A percentile compares a stretch with the other conserved stretches of the same genome.
Evolutionary conservation across 805 yeast species (phyloP).

Genomic region (Myxozyma geophila): DNA sequence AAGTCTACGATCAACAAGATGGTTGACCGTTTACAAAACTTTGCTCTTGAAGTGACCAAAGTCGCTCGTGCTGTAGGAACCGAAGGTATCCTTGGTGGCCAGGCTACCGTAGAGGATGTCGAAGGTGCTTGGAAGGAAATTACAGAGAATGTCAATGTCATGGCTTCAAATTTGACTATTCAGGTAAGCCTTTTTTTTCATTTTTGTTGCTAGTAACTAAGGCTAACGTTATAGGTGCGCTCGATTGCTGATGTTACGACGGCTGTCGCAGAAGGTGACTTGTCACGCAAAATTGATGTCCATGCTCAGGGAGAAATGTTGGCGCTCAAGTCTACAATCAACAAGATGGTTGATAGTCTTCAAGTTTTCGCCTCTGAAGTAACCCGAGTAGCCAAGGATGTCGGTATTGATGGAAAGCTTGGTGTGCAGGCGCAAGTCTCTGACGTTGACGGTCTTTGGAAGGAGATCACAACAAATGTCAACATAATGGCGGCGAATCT

Average conservation of each 20-base stretch:
- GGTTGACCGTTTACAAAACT: conserved; percentile 82
- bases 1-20: conserved; percentile 85
- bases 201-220: not conserved
- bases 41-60: conserved; percentile 83
- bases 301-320: conserved; percentile 90
- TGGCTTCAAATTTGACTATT: conserved; percentile 85
- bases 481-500: conserved; percentile 93
- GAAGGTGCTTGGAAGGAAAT: conserved; percentile 87
- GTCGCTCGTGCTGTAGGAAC: conserved; percentile 89
- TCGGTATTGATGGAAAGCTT: conserved; percentile 89
- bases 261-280: conserved; percentile 89
- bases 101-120: conserved; percentile 77
- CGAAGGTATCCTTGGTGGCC: conserved; percentile 87
- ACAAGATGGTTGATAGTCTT: conserved; percentile 90
- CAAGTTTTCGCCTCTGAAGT: conserved; percentile 89
- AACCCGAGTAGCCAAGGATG: conserved; percentile 87
- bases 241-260: conserved; percentile 89
- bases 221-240: conserved; percentile 55
- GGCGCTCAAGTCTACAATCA: conserved; percentile 82
- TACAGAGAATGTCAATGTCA: conserved; percentile 81
- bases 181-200: conserved; percentile 47
- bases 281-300: conserved; percentile 82
- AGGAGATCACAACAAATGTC: conserved; percentile 86
- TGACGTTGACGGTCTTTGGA: conserved; percentile 92
- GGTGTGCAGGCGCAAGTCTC: conserved; percentile 91